These are phyloP conservation scores for Penicillium griseofulvum DNA, from an alignment of 2,329 filamentous ascomycete species.

Conservation along the genomic window DNA sequence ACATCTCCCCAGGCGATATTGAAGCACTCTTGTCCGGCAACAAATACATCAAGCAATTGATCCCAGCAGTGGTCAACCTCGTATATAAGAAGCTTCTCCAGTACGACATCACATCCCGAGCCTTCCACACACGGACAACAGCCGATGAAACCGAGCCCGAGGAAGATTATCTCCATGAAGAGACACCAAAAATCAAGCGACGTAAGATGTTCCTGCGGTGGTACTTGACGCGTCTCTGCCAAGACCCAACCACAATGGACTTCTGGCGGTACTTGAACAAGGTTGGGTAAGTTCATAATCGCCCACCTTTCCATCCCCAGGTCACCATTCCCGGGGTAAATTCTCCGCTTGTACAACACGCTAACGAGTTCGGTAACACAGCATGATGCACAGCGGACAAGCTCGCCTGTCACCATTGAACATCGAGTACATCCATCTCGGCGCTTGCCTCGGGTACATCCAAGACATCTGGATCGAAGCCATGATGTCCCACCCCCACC, in stretches of 20 bases:
- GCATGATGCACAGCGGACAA: constrained; percentile 77
- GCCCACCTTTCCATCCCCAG: background rate
- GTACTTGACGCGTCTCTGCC: constrained; percentile 71
- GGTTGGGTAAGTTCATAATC: constrained; percentile 59
- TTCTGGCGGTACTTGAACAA: constrained; percentile 85
- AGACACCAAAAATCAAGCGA: constrained; percentile 71
- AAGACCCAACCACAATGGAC: constrained; percentile 70
- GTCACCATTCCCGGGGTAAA: background rate
- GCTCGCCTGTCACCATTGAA: constrained; percentile 70
- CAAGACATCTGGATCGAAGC: constrained; percentile 76
- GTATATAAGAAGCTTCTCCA: constrained; percentile 78
- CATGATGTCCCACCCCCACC: constrained; percentile 66
- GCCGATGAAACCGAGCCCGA: constrained; percentile 64
- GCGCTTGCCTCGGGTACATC: constrained; percentile 69
- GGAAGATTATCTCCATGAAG: constrained; percentile 62
- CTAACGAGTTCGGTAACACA: constrained; percentile 24
- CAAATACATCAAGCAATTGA: constrained; percentile 78
- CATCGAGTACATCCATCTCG: constrained; percentile 78
- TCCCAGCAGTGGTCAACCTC: constrained; percentile 78
- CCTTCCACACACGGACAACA: constrained; percentile 62
- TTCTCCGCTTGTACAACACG: background rate
- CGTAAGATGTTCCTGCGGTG: constrained; percentile 75
- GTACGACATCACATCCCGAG: constrained; percentile 78
- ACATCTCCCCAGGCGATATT: constrained; percentile 59
- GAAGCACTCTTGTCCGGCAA: constrained; percentile 66